These are phyloP conservation scores for Mycena crocata DNA, from an alignment of 768 basidiomycete genomes.

Conservation along the genomic window DNA sequence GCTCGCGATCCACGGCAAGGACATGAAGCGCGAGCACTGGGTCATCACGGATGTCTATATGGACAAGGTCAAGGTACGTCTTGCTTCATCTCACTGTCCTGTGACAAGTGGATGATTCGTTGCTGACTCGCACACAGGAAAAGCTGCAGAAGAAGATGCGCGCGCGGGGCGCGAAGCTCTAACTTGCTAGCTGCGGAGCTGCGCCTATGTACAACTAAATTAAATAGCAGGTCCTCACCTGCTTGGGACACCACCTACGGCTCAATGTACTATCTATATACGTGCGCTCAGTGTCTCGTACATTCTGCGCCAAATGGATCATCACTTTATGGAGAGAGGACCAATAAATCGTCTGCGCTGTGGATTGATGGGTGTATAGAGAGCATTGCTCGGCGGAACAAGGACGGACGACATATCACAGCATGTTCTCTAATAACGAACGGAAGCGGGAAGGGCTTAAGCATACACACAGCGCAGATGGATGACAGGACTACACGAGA, in stretches of 20 bases:
- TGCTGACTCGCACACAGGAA: constrained; percentile 6
- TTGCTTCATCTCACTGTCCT: constrained; percentile 1
- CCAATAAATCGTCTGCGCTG: too few relatives aligned
- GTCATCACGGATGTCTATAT: constrained; percentile 95
- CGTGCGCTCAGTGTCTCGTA: too few relatives aligned
- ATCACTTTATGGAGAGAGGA: too few relatives aligned
- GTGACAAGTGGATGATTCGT: background rate
- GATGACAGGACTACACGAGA: constrained; percentile 22
- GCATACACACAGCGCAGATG: constrained; percentile 25
- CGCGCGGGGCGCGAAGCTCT: constrained; percentile 12
- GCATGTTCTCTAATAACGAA: constrained; percentile 23
- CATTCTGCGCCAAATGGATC: too few relatives aligned
- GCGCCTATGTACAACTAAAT: too few relatives aligned
- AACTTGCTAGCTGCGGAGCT: background rate
- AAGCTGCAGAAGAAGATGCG: constrained; percentile 31
- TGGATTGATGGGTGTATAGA: too few relatives aligned
- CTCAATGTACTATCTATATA: background rate
- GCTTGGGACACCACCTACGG: background rate
- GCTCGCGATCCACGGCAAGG: constrained; percentile 91
- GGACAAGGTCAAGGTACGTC: constrained; percentile 89
- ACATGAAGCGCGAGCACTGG: constrained; percentile 95
- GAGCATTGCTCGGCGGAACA: background rate
- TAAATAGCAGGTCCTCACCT: too few relatives aligned
- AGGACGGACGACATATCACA: background rate
- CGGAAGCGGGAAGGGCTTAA: constrained; percentile 11